Conservation (phyloP, 140 eudicot genomes). For the Erigeron philadelphicus region DNA sequence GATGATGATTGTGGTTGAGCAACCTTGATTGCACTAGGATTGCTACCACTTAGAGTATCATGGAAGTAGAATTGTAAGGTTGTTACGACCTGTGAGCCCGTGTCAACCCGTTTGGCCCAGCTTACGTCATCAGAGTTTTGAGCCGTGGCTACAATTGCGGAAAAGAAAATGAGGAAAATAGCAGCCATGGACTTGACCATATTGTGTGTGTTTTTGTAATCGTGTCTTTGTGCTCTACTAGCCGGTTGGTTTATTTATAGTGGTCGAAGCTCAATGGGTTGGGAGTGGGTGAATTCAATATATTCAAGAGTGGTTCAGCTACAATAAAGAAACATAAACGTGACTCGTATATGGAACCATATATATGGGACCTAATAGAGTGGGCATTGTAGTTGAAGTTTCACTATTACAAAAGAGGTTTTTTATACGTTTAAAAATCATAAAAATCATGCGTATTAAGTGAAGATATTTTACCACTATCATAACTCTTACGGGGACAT, state of each 20-base stretch:
- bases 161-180: conserved; percentile 21
- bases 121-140: conserved; percentile 31
- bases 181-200: conserved; percentile 26
- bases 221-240: conserved; percentile 2
- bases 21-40: conserved; percentile 41
- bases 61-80: conserved; percentile 65
- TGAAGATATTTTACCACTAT: too few relatives aligned
- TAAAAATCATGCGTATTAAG: too few relatives aligned
- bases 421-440: too few relatives aligned
- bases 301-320: conserved; percentile 33
- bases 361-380: conserved; percentile 3
- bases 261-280: neutral
- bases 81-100: conserved; percentile 39
- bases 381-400: conserved; percentile 2
- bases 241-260: conserved; percentile 17
- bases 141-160: conserved; percentile 20
- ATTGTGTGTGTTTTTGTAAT: conserved; percentile 14
- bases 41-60: conserved; percentile 44
- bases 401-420: too few relatives aligned
- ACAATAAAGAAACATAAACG: neutral
- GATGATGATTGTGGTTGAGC: conserved; percentile 37
- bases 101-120: conserved; percentile 53
- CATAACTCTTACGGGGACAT: too few relatives aligned
- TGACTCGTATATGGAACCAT: conserved; percentile 15
- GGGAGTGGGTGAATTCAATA: conserved; percentile 21